phyloP scores from a whole-genome alignment of 2,329 filamentous ascomycete genomes.

The Botryosphaeria agaves region DNA sequence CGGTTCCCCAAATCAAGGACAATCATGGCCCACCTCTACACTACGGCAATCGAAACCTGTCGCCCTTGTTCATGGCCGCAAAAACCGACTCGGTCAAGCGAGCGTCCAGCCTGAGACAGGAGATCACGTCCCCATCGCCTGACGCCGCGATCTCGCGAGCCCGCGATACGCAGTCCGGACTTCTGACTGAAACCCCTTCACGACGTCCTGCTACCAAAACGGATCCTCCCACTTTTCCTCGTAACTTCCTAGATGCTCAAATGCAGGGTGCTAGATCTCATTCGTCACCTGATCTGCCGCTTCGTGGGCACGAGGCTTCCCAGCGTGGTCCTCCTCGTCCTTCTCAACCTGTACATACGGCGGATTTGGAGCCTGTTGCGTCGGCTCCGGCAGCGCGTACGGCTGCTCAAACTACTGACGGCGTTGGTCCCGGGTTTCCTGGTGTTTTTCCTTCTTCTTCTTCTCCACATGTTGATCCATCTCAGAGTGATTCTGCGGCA shows the following conservation, averaged over 20 bases:
- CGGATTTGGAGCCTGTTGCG: too few relatives aligned
- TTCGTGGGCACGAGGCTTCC: too few relatives aligned
- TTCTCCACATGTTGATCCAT: too few relatives aligned
- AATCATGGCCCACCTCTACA: constrained; percentile 10
- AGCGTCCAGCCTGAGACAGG: constrained; percentile 25
- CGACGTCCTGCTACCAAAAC: constrained; percentile 2
- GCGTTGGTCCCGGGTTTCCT: too few relatives aligned
- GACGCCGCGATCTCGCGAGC: background rate
- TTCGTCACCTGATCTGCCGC: too few relatives aligned
- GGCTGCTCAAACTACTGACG: too few relatives aligned
- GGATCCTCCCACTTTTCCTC: constrained; percentile 1
- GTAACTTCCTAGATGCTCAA: too few relatives aligned
- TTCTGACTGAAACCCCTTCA: constrained; percentile 2
- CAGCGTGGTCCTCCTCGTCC: too few relatives aligned
- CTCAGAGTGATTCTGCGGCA: background rate
- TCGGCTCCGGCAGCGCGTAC: too few relatives aligned
- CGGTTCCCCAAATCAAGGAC: constrained; percentile 3
- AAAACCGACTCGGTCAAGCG: constrained; percentile 23
- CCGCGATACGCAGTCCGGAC: constrained; percentile 3
- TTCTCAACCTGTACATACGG: too few relatives aligned
- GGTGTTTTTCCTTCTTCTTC: too few relatives aligned
- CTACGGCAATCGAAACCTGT: constrained; percentile 30
- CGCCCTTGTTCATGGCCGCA: constrained; percentile 29
- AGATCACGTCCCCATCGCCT: constrained; percentile 10
- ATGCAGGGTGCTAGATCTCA: too few relatives aligned